Evolutionary conservation across 2,329 filamentous ascomycete genomes (phyloP).

Genomic region (Fusarium nurragi): DNA sequence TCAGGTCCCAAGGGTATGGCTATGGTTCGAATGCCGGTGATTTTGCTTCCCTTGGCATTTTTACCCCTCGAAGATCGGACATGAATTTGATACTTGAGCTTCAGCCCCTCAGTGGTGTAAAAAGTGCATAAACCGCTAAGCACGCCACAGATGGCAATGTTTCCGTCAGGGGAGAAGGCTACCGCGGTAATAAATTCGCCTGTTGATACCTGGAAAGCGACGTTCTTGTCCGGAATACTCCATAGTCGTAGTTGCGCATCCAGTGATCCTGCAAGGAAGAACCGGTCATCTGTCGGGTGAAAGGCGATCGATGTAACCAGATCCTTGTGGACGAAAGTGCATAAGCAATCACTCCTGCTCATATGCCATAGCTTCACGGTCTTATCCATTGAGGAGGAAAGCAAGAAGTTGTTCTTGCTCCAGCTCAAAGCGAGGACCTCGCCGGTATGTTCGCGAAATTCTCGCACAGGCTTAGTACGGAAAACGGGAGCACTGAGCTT

Average conservation of each 20-base stretch:
- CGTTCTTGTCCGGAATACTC: slow-evolving; percentile 97
- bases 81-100: slow-evolving; percentile 84
- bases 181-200: slow-evolving; percentile 94
- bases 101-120: slow-evolving; percentile 91
- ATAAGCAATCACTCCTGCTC: slow-evolving; percentile 84
- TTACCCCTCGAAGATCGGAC: slow-evolving; percentile 92
- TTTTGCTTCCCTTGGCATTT: slow-evolving; percentile 96
- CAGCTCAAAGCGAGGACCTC: slow-evolving; percentile 93
- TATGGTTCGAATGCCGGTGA: slow-evolving; percentile 89
- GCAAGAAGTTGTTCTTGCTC: slow-evolving; percentile 98
- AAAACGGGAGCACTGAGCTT: slow-evolving; percentile 92
- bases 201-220: slow-evolving; percentile 81
- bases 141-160: slow-evolving; percentile 86
- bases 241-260: slow-evolving; percentile 89
- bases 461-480: slow-evolving; percentile 76
- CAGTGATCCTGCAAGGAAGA: slow-evolving; percentile 93
- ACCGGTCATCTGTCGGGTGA: slow-evolving; percentile 92
- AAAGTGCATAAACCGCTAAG: slow-evolving; percentile 87
- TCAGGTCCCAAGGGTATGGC: slow-evolving; percentile 57
- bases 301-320: slow-evolving; percentile 96
- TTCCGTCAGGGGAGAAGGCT: slow-evolving; percentile 91
- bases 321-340: slow-evolving; percentile 93
- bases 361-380: slow-evolving; percentile 95
- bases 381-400: slow-evolving; percentile 98
- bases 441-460: slow-evolving; percentile 84